Percentiles rank a stretch among this genome's conserved stretches.
phyloP scores from a whole-genome alignment of 2,329 filamentous ascomycete species.

The Periglandula ipomoeae region DNA sequence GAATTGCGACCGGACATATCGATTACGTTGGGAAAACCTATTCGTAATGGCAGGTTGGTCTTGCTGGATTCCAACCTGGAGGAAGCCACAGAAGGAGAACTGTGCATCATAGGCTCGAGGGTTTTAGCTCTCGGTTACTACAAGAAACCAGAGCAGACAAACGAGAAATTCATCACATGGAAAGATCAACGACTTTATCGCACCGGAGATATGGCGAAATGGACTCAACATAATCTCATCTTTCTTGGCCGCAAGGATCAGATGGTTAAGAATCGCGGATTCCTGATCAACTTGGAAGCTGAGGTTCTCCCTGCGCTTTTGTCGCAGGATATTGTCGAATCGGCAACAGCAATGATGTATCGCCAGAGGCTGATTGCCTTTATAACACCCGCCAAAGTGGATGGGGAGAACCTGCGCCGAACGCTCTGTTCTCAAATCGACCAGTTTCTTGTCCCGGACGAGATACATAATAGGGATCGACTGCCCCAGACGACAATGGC shows the following conservation, averaged over 20 bases:
- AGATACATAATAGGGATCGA: not conserved
- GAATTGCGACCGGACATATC: not conserved
- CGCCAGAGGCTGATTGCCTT: constrained; percentile 12
- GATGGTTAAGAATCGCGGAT: constrained; percentile 24
- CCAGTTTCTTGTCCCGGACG: not conserved
- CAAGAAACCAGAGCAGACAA: constrained; percentile 13
- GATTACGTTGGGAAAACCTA: not conserved
- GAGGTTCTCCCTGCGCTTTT: constrained; percentile 21
- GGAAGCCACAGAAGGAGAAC: constrained; percentile 9
- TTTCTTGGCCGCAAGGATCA: constrained; percentile 20
- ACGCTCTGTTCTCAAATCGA: not conserved
- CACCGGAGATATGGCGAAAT: constrained; percentile 24
- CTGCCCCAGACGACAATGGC: not conserved
- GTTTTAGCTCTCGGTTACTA: constrained; percentile 29
- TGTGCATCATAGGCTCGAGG: constrained; percentile 24
- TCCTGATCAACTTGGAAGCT: constrained; percentile 24
- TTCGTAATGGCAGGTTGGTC: not conserved
- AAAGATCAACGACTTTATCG: constrained; percentile 19
- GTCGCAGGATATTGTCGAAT: constrained; percentile 8
- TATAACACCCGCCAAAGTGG: not conserved
- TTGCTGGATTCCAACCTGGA: not conserved
- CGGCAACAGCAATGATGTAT: constrained; percentile 14
- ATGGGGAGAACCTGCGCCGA: not conserved
- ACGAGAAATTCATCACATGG: constrained; percentile 11
- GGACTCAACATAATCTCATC: constrained; percentile 10